These are phyloP conservation scores for Camellia granthamiana DNA, from an alignment of 148 eudicot species.

Conservation along the genomic window DNA sequence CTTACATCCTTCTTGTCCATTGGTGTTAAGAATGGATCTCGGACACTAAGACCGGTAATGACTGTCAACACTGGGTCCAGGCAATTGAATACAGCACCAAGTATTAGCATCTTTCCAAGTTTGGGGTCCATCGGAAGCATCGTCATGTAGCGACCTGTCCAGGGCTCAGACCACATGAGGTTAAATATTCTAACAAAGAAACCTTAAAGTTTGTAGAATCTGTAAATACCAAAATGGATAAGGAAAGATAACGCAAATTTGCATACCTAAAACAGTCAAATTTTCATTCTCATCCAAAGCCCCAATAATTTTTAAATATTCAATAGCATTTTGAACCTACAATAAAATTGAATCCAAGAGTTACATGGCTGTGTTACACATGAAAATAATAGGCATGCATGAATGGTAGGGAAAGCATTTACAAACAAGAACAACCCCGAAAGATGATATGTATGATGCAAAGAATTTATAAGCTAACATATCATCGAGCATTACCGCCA, in stretches of 20 bases:
- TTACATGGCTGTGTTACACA: not conserved
- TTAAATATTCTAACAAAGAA: not conserved
- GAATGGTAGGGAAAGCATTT: not conserved
- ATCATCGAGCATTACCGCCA: constrained; percentile 60
- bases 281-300: constrained; percentile 84
- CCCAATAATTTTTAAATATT: constrained; percentile 84
- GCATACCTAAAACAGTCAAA: constrained; percentile 69
- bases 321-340: constrained; percentile 97
- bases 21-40: constrained; percentile 93
- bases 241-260: not conserved
- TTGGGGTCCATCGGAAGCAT: constrained; percentile 90
- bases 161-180: constrained; percentile 20
- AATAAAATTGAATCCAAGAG: constrained; percentile 7
- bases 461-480: constrained; percentile 1
- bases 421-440: not conserved
- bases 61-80: constrained; percentile 85
- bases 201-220: not conserved
- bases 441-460: not conserved
- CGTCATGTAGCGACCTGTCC: constrained; percentile 77
- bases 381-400: not conserved
- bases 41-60: constrained; percentile 91
- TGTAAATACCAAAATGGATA: not conserved
- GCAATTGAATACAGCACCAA: constrained; percentile 78
- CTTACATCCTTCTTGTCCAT: constrained; percentile 96
- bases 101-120: constrained; percentile 91